Percentiles rank a stretch among this genome's conserved stretches.
These are phyloP conservation scores for Cryphonectria carpinicola DNA, from an alignment of 2,329 filamentous ascomycete species.

Conservation along the genomic window DNA sequence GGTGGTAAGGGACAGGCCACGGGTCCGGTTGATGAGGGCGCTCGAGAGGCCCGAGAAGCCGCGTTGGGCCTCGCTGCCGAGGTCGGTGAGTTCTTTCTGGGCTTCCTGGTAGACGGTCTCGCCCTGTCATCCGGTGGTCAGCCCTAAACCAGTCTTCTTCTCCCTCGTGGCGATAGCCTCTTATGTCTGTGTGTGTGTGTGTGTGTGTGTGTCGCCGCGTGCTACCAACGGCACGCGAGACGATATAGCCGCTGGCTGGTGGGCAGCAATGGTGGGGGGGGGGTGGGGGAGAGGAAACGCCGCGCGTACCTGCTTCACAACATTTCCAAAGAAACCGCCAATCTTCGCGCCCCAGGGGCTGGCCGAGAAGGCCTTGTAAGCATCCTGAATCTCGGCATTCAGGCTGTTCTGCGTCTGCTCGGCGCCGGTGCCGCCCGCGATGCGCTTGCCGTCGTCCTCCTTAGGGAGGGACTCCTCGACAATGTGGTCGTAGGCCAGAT, in stretches of 20 bases:
- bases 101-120: slow-evolving; percentile 83
- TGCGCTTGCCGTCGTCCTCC: slow-evolving; percentile 53
- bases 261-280: too few relatives aligned
- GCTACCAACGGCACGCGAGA: not conserved
- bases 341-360: slow-evolving; percentile 90
- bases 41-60: slow-evolving; percentile 74
- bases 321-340: slow-evolving; percentile 85
- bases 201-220: not conserved
- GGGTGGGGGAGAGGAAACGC: too few relatives aligned
- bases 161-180: not conserved
- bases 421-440: slow-evolving; percentile 41
- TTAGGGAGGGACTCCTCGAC: slow-evolving; percentile 77
- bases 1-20: slow-evolving; percentile 68
- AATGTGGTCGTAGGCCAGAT: slow-evolving; percentile 96
- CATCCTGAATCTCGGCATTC: slow-evolving; percentile 89
- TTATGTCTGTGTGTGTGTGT: not conserved
- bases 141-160: not conserved
- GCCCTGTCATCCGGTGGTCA: slow-evolving; percentile 54
- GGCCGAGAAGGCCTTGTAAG: slow-evolving; percentile 88
- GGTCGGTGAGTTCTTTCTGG: slow-evolving; percentile 79
- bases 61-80: slow-evolving; percentile 80
- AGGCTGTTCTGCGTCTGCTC: slow-evolving; percentile 60
- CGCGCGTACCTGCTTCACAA: slow-evolving; percentile 85
- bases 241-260: not conserved
- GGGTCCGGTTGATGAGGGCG: slow-evolving; percentile 72